Percentiles rank a stretch among this genome's conserved stretches.
Conservation (phyloP, 1,284 basidiomycete genomes). For the Naganishia cerealis region DNA sequence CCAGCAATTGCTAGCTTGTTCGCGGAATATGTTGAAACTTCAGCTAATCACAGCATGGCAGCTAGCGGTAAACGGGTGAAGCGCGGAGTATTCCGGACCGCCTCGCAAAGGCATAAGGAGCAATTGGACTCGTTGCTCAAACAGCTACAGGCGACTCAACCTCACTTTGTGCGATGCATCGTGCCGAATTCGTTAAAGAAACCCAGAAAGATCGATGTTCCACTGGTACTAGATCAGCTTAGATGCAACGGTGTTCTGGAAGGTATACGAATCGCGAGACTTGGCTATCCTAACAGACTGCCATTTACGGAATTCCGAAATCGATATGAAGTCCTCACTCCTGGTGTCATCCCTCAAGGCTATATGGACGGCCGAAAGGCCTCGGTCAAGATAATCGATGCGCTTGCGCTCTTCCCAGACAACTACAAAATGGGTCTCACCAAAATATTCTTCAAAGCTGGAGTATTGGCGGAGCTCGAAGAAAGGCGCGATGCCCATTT, state of each 20-base stretch:
- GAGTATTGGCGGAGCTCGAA: slow-evolving; percentile 95
- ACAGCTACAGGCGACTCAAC: slow-evolving; percentile 90
- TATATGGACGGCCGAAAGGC: slow-evolving; percentile 98
- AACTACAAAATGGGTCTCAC: slow-evolving; percentile 91
- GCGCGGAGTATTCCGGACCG: slow-evolving; percentile 95
- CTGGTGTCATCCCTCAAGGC: slow-evolving; percentile 83
- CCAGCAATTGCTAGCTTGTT: slow-evolving; percentile 81
- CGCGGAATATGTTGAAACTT: slow-evolving; percentile 72
- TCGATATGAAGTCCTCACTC: slow-evolving; percentile 93
- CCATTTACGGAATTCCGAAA: slow-evolving; percentile 97
- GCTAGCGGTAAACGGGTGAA: slow-evolving; percentile 74
- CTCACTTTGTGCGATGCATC: slow-evolving; percentile 97
- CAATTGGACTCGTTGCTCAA: slow-evolving; percentile 88
- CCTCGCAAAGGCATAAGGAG: slow-evolving; percentile 93
- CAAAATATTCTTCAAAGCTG: slow-evolving; percentile 99
- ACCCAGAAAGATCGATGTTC: slow-evolving; percentile 87
- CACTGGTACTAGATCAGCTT: slow-evolving; percentile 92
- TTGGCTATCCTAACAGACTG: slow-evolving; percentile 94
- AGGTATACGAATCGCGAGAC: slow-evolving; percentile 94
- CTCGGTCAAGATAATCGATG: slow-evolving; percentile 86
- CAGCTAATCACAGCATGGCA: slow-evolving; percentile 41
- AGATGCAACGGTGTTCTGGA: slow-evolving; percentile 99
- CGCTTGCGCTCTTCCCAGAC: slow-evolving; percentile 80
- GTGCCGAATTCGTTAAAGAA: slow-evolving; percentile 93
- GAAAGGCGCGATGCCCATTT: slow-evolving; percentile 84